Evolutionary conservation across 2,329 filamentous ascomycete species (phyloP), one percentile per base, ranked within the genome.

Genomic region (Calonectria hawksworthii): DNA sequence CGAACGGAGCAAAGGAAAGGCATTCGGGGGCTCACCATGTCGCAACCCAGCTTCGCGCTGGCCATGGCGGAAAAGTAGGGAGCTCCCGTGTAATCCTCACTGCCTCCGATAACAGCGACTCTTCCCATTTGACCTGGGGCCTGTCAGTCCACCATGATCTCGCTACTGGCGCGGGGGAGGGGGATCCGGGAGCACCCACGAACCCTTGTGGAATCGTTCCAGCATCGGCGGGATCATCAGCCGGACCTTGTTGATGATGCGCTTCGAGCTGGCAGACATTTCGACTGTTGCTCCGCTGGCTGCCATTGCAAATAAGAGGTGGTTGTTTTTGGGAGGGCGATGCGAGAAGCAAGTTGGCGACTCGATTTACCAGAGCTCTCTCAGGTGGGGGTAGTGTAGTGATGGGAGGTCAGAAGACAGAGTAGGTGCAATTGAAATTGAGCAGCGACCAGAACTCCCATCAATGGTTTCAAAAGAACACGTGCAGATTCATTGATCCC

Each of bases 11-110:
- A 4, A 23, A 18, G 9, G 44, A 47, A 11, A 21, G 54, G 34
- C 16, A 26, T 36, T 51, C 13, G 38, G 16, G 16, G 14, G 78
- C 86, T 70, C 89, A 96, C 95, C 95, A 98, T 95, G 82, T 98
- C 96, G 82, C 94, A 95, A 6, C 96, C 97, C 73, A 99, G 87
- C 82, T 94, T 92, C 61, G 97, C 97, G 78, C 95, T 98, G 16
- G 97, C 97, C 93, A 98, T 98, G 77, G 96, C 96, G 26, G 96
- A 98, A 87, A 99, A 99, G 87, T 98, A 99, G 16, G 97, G 97
- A 73, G 97, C 97, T 47, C 97, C 97, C 1, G 97, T 98, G 84
- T 99, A 99, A 86, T 99, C 96, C 84, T 96, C 93, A 83, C 95
- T 98, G 51, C 97, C 97, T 67, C 97, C 97, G 78, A 99, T 97